Percentiles rank a stretch among this genome's conserved stretches.
Conservation (phyloP, 768 basidiomycete species). For the Crepidotus variabilis region DNA sequence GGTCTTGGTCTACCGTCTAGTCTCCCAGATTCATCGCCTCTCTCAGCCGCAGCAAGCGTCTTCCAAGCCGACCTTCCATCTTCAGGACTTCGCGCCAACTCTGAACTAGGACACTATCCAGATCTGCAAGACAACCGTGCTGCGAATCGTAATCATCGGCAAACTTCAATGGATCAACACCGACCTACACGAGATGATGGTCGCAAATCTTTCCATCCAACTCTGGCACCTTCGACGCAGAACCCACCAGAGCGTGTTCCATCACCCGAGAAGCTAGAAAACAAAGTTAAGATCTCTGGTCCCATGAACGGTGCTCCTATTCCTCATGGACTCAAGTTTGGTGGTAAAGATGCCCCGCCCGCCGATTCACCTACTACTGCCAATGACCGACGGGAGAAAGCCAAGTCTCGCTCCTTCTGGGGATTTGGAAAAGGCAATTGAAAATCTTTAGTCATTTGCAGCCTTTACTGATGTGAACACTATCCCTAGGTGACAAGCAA, state of each 20-base stretch:
- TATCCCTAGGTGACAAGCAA: constrained; percentile 31
- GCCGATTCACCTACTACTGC: constrained; percentile 32
- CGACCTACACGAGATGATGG: constrained; percentile 44
- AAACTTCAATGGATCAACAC: constrained; percentile 52
- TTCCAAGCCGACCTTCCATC: constrained; percentile 26
- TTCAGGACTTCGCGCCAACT: constrained; percentile 60
- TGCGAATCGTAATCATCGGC: constrained; percentile 31
- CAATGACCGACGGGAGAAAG: constrained; percentile 83
- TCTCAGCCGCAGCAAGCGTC: constrained; percentile 57
- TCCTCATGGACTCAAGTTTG: constrained; percentile 89
- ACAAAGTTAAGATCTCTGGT: constrained; percentile 84
- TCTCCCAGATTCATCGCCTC: constrained; percentile 50
- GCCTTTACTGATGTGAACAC: neutral
- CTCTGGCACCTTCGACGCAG: constrained; percentile 44
- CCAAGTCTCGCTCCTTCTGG: constrained; percentile 93
- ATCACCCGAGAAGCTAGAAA: constrained; percentile 54
- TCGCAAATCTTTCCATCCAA: constrained; percentile 65
- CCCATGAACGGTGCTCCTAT: constrained; percentile 84
- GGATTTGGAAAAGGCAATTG: constrained; percentile 69
- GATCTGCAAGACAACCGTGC: constrained; percentile 46
- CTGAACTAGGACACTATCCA: constrained; percentile 78
- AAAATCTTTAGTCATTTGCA: constrained; percentile 7
- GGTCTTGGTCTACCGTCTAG: constrained; percentile 44
- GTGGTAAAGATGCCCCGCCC: constrained; percentile 59
- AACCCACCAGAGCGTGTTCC: constrained; percentile 46